Evolutionary conservation across 305 asterid species (phyloP).

Genomic region (Withania somnifera): DNA sequence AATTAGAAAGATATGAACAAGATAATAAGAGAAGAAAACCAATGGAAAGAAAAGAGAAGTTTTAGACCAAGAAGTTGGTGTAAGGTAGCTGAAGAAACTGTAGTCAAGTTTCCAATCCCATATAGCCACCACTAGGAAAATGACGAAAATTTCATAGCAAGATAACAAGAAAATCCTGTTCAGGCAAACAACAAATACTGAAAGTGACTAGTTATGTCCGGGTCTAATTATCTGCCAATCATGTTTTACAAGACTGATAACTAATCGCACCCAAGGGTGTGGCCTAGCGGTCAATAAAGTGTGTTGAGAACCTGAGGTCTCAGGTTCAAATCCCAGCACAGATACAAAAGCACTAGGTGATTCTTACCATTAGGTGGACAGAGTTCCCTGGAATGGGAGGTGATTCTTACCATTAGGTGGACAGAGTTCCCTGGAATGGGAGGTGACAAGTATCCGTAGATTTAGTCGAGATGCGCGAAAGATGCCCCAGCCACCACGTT

Average conservation of each 20-base stretch:
- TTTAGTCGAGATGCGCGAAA: too few species aligned
- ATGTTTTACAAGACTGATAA: neutral
- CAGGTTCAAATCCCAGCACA: too few species aligned
- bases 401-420: too few species aligned
- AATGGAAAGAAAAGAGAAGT: neutral
- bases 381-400: too few species aligned
- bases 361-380: too few species aligned
- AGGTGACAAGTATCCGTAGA: too few species aligned
- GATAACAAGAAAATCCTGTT: neutral
- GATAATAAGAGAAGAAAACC: neutral
- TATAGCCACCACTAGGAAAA: neutral
- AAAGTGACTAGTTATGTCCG: neutral
- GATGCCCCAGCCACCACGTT: too few species aligned
- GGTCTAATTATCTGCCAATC: neutral
- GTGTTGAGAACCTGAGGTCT: too few species aligned
- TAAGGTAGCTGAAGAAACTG: neutral
- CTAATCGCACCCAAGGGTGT: too few species aligned
- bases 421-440: too few species aligned
- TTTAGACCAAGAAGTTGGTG: neutral
- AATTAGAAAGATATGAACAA: neutral
- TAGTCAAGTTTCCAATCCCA: neutral
- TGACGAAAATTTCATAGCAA: neutral
- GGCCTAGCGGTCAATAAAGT: too few species aligned
- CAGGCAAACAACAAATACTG: neutral
- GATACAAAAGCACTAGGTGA: too few species aligned